These are phyloP conservation scores for Petunia hybrid DNA, from an alignment of 305 asterid species.

Conservation along the genomic window DNA sequence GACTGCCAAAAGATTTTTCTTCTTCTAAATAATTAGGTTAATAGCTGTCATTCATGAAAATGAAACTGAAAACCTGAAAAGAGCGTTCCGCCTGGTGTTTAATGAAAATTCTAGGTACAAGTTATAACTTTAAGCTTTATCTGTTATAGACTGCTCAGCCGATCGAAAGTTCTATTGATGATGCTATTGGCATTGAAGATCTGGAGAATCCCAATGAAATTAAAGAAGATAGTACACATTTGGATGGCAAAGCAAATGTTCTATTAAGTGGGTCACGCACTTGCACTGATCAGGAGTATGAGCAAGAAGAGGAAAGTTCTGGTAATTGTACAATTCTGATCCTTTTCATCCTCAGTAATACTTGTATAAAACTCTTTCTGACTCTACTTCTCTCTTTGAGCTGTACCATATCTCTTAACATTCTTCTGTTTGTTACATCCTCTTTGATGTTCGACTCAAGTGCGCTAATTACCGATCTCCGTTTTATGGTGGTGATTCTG, in stretches of 20 bases:
- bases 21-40: conserved; percentile 1
- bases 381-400: neutral
- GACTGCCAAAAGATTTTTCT: neutral
- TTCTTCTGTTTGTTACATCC: neutral
- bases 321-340: conserved; percentile 35
- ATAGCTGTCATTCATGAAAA: neutral
- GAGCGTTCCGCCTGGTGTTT: neutral
- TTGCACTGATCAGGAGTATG: conserved; percentile 36
- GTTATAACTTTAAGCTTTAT: neutral
- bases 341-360: neutral
- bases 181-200: conserved; percentile 36
- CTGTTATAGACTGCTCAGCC: conserved; percentile 42
- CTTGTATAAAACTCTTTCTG: neutral
- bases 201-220: conserved; percentile 35
- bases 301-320: conserved; percentile 38
- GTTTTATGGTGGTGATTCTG: neutral
- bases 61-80: neutral
- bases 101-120: neutral
- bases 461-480: conserved; percentile 9
- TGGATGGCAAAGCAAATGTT: conserved; percentile 42
- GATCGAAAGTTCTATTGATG: conserved; percentile 34
- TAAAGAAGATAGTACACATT: conserved; percentile 36
- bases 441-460: conserved; percentile 3
- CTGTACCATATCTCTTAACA: conserved; percentile 4
- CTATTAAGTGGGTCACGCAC: conserved; percentile 40